Conservation (phyloP, 441 rosid genomes). For the Metrosideros polymorpha region DNA sequence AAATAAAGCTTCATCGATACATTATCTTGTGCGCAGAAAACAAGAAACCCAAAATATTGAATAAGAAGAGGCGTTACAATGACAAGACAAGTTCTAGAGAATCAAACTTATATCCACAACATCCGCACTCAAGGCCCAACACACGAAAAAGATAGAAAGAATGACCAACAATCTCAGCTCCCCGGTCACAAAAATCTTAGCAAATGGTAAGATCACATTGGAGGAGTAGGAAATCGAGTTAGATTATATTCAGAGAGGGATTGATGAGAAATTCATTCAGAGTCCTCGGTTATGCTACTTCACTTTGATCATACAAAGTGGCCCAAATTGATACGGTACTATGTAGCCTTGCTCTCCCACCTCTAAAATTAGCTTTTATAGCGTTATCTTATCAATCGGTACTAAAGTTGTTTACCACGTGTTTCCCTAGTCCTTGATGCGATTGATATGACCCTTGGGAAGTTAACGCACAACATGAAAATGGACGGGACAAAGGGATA, state of each 20-base stretch:
- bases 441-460: no score
- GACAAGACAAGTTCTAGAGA: background rate
- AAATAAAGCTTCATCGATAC: background rate
- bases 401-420: no score
- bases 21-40: background rate
- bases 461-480: background rate
- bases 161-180: background rate
- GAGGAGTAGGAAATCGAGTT: background rate
- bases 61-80: background rate
- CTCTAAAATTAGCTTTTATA: no score
- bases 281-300: no score
- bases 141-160: background rate
- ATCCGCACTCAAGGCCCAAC: background rate
- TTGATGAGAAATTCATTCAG: no score
- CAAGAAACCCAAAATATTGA: background rate
- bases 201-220: background rate
- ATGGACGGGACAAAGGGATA: background rate
- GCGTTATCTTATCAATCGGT: no score
- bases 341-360: no score
- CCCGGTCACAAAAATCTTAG: background rate
- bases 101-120: background rate
- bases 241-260: background rate
- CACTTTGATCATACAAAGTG: no score
- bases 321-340: no score
- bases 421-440: no score